Base-by-base conservation (phyloP, 345 rosid species). In the Heritiera littoralis region DNA sequence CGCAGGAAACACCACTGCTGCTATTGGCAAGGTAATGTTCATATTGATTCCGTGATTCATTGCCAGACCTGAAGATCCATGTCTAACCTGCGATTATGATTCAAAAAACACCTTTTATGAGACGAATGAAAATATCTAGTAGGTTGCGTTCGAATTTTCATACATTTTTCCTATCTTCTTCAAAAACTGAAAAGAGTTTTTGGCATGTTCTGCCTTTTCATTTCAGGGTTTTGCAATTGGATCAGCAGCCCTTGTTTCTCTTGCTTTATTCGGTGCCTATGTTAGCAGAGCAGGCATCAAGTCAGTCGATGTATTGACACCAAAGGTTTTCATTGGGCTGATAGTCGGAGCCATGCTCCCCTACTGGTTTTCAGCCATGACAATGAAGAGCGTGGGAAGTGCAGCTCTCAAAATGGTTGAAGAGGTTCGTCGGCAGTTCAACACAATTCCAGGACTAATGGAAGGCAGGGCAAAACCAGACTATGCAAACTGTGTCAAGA, bases 351-450 rank as follows among this genome's bases (percentile, higher is more conserved):
- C 96, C 32, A 90, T 90, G 95, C 96, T 92, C 58, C 96, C 91
- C 0, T 92, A 84, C 88, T 86, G 95, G 93, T 90, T 90, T 79
- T 92, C 93, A 0, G 89, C 95, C 79, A 86, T 86, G 93, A 89
- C 93, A 76, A 90, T 92, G 96, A 92, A 92, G 85, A 90, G 93
- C 15, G 93, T 92, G 3, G 96, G 96, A 67, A 92, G 85, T 70
- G 87, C 89, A 43, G 93, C 92, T 15, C 88, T 92, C 46, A 90
- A 92, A 79, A 92, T 92, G 96, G 92, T 92, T 0, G 92, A 92
- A 83, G 96, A 89, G 75, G 96, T 92, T 40, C 85, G 96, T 55
- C 83, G 91, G 23, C 96, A 92, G 30, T 92, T 92, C 89, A 84
- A 92, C 40, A 75, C 92, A 7, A 92, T 92, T 75, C 96, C 96